phyloP scores from a whole-genome alignment of 148 eudicot species.

The Polygonum aviculare region DNA sequence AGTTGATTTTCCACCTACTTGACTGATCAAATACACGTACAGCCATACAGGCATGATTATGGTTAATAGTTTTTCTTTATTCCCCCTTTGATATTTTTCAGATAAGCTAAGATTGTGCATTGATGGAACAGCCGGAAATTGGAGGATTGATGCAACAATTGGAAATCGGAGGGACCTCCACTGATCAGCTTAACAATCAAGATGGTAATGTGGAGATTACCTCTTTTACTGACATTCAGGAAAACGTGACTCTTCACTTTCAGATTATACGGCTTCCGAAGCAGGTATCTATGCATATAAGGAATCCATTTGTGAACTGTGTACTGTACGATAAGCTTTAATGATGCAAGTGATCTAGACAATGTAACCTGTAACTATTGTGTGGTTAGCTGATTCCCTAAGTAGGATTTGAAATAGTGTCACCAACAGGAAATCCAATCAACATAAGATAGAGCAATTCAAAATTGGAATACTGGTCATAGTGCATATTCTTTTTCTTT shows the following conservation, averaged over 20 bases:
- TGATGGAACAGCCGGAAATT: constrained; percentile 2
- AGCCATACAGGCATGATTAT: not conserved
- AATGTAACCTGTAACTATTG: not conserved
- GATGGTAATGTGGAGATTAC: constrained; percentile 20
- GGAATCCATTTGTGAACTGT: not conserved
- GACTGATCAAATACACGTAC: not conserved
- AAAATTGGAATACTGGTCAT: not conserved
- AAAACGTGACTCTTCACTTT: constrained; percentile 25
- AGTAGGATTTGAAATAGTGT: not conserved
- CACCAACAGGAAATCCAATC: not conserved
- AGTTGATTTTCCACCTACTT: not conserved
- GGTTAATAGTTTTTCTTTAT: not conserved
- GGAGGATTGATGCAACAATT: constrained; percentile 15
- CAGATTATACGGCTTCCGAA: constrained; percentile 29
- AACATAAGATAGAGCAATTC: not conserved
- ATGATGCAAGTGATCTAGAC: not conserved
- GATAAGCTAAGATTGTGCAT: not conserved
- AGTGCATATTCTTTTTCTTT: not conserved
- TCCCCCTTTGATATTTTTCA: not conserved
- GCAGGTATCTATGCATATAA: constrained; percentile 21
- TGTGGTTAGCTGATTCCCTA: not conserved
- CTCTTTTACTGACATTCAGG: constrained; percentile 21
- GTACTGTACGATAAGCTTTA: not conserved
- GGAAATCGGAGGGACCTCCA: constrained; percentile 15
- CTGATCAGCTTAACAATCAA: constrained; percentile 10